A percentile compares a stretch with the other conserved stretches of the same genome.
These are phyloP conservation scores for Herpotrichia juniperi DNA, from an alignment of 2,329 filamentous ascomycete genomes.

Conservation along the genomic window DNA sequence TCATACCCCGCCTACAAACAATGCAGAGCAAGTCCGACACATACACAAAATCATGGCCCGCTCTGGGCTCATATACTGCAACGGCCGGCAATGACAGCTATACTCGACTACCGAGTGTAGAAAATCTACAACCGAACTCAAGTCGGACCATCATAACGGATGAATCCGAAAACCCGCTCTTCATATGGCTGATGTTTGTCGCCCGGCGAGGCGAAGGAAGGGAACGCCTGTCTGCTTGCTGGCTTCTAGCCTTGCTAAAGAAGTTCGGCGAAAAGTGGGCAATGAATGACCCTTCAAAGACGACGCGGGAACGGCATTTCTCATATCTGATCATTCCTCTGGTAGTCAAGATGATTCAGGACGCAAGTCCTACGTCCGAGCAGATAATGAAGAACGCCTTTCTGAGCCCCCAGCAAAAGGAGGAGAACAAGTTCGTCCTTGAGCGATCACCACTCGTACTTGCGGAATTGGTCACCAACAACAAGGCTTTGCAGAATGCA, in stretches of 20 bases:
- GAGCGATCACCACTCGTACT: conserved; percentile 73
- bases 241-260: conserved; percentile 45
- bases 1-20: conserved; percentile 48
- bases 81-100: conserved; percentile 32
- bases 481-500: conserved; percentile 78
- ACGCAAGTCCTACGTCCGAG: conserved; percentile 33
- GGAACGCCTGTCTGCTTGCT: conserved; percentile 50
- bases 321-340: conserved; percentile 54
- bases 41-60: conserved; percentile 52
- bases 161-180: conserved; percentile 54
- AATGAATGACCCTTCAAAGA: conserved; percentile 42
- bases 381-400: conserved; percentile 27
- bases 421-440: conserved; percentile 36
- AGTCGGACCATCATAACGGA: conserved; percentile 41
- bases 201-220: conserved; percentile 49
- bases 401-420: conserved; percentile 54
- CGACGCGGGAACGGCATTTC: conserved; percentile 49
- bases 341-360: conserved; percentile 55
- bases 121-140: conserved; percentile 33
- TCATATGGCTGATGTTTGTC: conserved; percentile 55
- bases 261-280: conserved; percentile 45
- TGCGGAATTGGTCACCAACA: conserved; percentile 79
- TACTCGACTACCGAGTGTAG: conserved; percentile 38
- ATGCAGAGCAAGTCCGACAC: conserved; percentile 46
- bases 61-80: conserved; percentile 43